Conservation (phyloP, 495 filamentous ascomycete species). For the Penicillium macrosclerotiorum region DNA sequence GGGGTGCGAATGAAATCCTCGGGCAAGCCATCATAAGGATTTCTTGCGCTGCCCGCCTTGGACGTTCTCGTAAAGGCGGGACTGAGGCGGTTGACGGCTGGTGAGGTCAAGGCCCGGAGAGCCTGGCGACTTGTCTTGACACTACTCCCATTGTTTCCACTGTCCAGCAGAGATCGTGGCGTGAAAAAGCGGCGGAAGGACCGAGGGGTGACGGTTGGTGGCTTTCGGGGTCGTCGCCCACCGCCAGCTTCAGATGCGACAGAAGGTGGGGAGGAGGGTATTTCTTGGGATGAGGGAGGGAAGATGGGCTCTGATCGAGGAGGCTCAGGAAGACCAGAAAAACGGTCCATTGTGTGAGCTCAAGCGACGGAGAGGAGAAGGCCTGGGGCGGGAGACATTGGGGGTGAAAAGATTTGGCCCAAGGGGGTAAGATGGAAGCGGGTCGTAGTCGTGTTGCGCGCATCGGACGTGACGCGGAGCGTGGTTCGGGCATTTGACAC, state of each 20-base stretch:
- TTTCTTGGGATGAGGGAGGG: slow-evolving; percentile 33
- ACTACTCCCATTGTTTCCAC: slow-evolving; percentile 37
- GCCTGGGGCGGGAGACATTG: slow-evolving; percentile 14
- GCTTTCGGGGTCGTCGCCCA: slow-evolving; percentile 45
- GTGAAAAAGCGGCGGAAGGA: slow-evolving; percentile 84
- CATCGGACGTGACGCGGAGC: slow-evolving; percentile 23
- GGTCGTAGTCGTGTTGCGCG: slow-evolving; percentile 25
- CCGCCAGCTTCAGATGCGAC: slow-evolving; percentile 42
- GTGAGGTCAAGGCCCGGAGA: slow-evolving; percentile 67
- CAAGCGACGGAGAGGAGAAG: slow-evolving; percentile 11
- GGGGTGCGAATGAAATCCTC: slow-evolving; percentile 36
- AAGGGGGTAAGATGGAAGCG: slow-evolving; percentile 25
- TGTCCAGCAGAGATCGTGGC: slow-evolving; percentile 53
- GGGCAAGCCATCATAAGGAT: slow-evolving; percentile 25
- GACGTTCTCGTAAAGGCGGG: slow-evolving; percentile 45
- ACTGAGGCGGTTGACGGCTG: slow-evolving; percentile 57
- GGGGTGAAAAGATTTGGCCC: slow-evolving; percentile 19
- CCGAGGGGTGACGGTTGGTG: slow-evolving; percentile 64
- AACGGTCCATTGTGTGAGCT: slow-evolving; percentile 36
- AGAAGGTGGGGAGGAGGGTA: slow-evolving; percentile 48
- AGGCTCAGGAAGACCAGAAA: slow-evolving; percentile 37
- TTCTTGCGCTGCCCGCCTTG: slow-evolving; percentile 31
- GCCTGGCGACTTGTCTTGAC: slow-evolving; percentile 59
- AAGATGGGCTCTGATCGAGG: slow-evolving; percentile 45
- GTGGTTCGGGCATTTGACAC: slow-evolving; percentile 16